These are phyloP conservation scores for Mitragyna speciosa DNA, from an alignment of 257 asterid species.

Conservation along the genomic window DNA sequence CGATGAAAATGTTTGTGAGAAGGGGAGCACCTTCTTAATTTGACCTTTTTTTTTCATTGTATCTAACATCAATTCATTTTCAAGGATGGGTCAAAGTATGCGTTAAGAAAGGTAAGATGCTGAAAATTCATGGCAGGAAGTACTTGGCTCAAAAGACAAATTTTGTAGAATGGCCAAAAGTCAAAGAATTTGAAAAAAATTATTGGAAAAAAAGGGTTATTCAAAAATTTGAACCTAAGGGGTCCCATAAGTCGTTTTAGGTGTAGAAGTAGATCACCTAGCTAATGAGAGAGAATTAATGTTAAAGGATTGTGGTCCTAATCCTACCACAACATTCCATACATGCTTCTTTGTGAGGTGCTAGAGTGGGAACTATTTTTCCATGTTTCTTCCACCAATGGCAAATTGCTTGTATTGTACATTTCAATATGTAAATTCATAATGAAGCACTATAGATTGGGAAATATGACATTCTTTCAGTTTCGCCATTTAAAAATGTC, in stretches of 20 bases:
- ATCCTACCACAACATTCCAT: background rate
- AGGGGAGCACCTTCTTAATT: background rate
- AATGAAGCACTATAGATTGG: background rate
- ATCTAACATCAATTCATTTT: background rate
- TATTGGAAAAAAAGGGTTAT: background rate
- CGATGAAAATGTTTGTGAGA: background rate
- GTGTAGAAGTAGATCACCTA: background rate
- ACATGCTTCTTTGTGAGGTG: background rate
- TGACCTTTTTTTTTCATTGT: background rate
- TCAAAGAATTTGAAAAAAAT: background rate
- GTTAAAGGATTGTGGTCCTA: slow-evolving; percentile 9
- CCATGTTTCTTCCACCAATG: slow-evolving; percentile 3
- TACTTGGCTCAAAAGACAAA: background rate
- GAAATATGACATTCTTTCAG: background rate
- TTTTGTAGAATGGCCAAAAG: slow-evolving; percentile 2
- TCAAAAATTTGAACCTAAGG: slow-evolving; percentile 8
- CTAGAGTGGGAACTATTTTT: background rate
- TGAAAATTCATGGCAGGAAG: background rate
- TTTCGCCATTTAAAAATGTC: background rate
- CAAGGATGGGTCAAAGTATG: background rate
- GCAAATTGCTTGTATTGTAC: slow-evolving; percentile 3
- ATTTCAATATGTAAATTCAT: background rate
- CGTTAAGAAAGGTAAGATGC: background rate
- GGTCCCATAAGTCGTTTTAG: slow-evolving; percentile 10
- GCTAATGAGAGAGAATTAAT: background rate